A percentile compares a stretch with the other conserved stretches of the same genome.
Conservation (phyloP, 2,329 filamentous ascomycete species). For the Ophiostoma perfectum region DNA sequence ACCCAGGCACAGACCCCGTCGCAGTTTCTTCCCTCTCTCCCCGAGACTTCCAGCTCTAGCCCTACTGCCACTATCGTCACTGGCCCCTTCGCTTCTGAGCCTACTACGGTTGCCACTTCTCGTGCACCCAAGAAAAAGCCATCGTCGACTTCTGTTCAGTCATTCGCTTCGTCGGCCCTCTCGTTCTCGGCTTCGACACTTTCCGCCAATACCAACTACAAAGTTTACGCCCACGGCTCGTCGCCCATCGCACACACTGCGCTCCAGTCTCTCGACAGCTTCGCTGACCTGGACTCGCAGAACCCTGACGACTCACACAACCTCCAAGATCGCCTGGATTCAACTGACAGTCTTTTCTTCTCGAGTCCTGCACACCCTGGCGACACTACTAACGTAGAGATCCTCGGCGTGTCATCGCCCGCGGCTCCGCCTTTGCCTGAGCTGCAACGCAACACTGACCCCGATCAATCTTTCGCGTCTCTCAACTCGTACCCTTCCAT, state of each 20-base stretch:
- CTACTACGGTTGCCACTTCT: neutral
- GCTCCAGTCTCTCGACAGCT: neutral
- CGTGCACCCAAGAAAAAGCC: conserved; percentile 9
- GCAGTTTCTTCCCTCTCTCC: conserved; percentile 32
- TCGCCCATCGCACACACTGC: conserved; percentile 31
- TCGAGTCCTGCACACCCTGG: conserved; percentile 38
- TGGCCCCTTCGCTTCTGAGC: conserved; percentile 8
- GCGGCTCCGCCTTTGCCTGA: conserved; percentile 36
- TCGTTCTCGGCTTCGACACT: conserved; percentile 44
- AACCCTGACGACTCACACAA: neutral
- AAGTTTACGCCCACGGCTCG: conserved; percentile 47
- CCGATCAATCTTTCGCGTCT: conserved; percentile 24
- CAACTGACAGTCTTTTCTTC: neutral
- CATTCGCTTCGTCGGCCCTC: conserved; percentile 23
- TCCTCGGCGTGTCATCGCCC: conserved; percentile 49
- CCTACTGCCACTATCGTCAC: conserved; percentile 15
- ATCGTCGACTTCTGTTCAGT: conserved; percentile 36
- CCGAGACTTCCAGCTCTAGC: conserved; percentile 32
- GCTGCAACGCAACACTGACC: conserved; percentile 22
- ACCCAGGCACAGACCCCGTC: conserved; percentile 15
- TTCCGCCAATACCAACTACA: conserved; percentile 51
- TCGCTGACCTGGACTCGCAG: neutral
- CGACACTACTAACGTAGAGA: conserved; percentile 45
- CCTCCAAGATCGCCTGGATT: neutral
- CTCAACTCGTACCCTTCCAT: conserved; percentile 32